A percentile compares a stretch with the other conserved stretches of the same genome.
Conservation (phyloP, 169 alveolate species). For the Miamiensis avidus region DNA sequence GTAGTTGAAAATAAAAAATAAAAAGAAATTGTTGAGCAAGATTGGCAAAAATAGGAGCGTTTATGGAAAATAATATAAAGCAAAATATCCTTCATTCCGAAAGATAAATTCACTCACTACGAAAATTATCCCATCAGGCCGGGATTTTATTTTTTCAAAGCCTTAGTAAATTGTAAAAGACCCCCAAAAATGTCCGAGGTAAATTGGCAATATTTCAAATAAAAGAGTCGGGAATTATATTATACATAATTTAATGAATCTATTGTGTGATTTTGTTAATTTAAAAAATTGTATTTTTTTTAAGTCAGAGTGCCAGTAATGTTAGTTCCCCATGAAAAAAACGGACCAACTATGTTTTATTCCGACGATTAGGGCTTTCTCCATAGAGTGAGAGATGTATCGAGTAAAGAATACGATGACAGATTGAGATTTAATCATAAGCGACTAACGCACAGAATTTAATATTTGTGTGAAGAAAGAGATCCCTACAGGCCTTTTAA, state of each 20-base stretch:
- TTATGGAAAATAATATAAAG: not conserved
- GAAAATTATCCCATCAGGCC: not conserved
- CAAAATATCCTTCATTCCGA: no score
- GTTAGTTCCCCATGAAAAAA: not conserved
- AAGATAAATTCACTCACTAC: not conserved
- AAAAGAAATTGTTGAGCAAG: not conserved
- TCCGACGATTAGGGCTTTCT: not conserved
- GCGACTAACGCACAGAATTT: not conserved
- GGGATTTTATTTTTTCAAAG: not conserved
- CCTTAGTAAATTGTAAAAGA: not conserved
- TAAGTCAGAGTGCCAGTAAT: not conserved
- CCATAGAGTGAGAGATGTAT: not conserved
- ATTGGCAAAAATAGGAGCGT: not conserved
- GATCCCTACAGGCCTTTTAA: not conserved
- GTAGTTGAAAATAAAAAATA: no score
- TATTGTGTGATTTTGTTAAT: no score
- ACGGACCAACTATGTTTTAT: not conserved
- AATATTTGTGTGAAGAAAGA: not conserved
- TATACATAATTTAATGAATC: no score
- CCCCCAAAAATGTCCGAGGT: not conserved
- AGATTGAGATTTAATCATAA: no score
- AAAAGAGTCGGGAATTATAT: no score
- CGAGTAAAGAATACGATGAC: not conserved
- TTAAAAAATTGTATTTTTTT: no score
- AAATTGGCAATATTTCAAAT: no score